Conservation (phyloP, 495 filamentous ascomycete species). For the Aspergillus heteromorphus region DNA sequence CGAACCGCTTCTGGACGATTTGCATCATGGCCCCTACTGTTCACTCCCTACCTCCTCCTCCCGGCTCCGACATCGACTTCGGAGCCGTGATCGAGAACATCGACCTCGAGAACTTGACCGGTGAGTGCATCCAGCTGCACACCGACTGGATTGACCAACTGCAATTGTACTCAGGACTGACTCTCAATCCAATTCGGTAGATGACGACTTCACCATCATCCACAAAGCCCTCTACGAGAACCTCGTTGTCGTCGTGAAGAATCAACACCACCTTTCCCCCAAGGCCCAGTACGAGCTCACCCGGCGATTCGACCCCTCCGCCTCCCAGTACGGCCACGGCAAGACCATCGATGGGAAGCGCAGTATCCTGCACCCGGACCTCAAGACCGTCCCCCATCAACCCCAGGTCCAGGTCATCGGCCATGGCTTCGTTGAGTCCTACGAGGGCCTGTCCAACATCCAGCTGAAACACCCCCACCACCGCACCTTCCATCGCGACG, state of each 20-base stretch:
- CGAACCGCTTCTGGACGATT: neutral
- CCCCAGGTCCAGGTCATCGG: slow-evolving; percentile 76
- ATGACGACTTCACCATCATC: slow-evolving; percentile 55
- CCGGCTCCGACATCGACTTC: slow-evolving; percentile 52
- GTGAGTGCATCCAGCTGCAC: too few relatives aligned
- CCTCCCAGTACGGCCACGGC: slow-evolving; percentile 64
- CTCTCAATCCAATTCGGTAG: slow-evolving; percentile 23
- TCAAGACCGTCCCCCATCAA: slow-evolving; percentile 73
- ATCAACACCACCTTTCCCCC: slow-evolving; percentile 54
- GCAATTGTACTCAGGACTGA: neutral
- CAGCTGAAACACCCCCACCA: slow-evolving; percentile 69
- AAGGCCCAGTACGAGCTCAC: slow-evolving; percentile 67
- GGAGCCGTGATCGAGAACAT: slow-evolving; percentile 51
- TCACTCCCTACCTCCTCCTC: slow-evolving; percentile 18
- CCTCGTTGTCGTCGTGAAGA: slow-evolving; percentile 64
- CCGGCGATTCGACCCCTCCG: slow-evolving; percentile 60
- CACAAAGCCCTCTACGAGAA: slow-evolving; percentile 55
- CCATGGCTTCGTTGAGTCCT: slow-evolving; percentile 58
- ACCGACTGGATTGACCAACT: neutral
- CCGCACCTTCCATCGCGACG: slow-evolving; percentile 62
- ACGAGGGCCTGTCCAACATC: slow-evolving; percentile 63
- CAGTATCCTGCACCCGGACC: slow-evolving; percentile 67
- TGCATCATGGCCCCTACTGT: slow-evolving; percentile 13
- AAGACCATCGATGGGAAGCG: slow-evolving; percentile 62
- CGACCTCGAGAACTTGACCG: slow-evolving; percentile 55